Evolutionary conservation across 345 rosid genomes (phyloP), one percentile per base, ranked within the genome.

Genomic region (Viola odorata): DNA sequence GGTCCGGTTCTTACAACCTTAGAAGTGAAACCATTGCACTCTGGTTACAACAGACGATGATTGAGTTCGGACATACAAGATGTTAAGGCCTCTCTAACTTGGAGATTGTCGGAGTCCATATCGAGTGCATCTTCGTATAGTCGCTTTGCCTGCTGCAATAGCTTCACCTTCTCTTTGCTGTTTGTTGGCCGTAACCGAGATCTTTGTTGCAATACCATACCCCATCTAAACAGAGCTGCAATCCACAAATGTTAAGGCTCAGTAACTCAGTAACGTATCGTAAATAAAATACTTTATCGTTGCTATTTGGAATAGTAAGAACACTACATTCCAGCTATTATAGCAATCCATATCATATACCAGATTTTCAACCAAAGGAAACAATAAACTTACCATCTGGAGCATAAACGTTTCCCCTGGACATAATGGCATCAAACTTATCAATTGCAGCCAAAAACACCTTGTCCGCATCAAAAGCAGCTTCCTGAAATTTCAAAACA

Each of bases 161-260:
- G 68, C 67, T 84, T 84, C 70, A 78, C 58, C 75, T 79, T 86
- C 70, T 82, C 85, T 60, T 74, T 82, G 65, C 85, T 67, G 23
- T 65, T 77, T 40, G 63, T 9, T n/a, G 82, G 84, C 72, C 82
- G 68, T 59, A 86, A 59, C 37, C 77, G 84, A 37, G 89, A 86
- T 74, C 89, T 80, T 63, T 86, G 85, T 58, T 86, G 94, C 83
- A 86, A 70, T 14, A 61, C 75, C 63, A 74, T 64, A 41, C 84
- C 94, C 94, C 89, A 86, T 78, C 89, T 77, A 69, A 75, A 79
- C 32, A 86, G 58, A 66, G 94, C 91, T 81, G 85, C 76, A 70
- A 54, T 45, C 23, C 40, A 73, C 53, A 57, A 42, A 51, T 7
- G 39, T 40, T 15, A 37, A 16, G 37, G 44, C 14, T 23, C 65